A percentile compares a stretch with the other conserved stretches of the same genome.
Evolutionary conservation across 2,329 filamentous ascomycete genomes (phyloP).

Genomic region (Zymoseptoria pseudotritici): DNA sequence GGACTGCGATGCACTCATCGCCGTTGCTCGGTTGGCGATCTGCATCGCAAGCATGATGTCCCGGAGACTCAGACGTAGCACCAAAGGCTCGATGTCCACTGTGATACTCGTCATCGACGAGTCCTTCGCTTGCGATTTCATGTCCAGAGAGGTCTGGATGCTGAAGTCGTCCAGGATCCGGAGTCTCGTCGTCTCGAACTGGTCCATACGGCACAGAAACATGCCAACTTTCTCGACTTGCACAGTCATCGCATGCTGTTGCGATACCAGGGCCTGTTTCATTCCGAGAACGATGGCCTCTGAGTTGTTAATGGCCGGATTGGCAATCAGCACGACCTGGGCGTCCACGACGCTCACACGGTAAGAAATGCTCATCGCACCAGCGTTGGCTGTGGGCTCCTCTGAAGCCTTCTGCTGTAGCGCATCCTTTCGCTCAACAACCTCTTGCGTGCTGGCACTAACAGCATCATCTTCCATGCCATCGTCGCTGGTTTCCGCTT

Average conservation of each 20-base stretch:
- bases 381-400: conserved; percentile 24
- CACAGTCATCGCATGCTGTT: conserved; percentile 88
- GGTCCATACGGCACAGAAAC: conserved; percentile 98
- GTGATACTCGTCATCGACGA: conserved; percentile 68
- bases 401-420: conserved; percentile 17
- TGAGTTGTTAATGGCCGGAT: conserved; percentile 79
- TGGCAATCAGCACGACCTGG: conserved; percentile 92
- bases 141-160: conserved; percentile 80
- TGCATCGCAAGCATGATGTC: conserved; percentile 93
- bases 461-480: conserved; percentile 48
- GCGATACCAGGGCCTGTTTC: conserved; percentile 84
- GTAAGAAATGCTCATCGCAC: conserved; percentile 71
- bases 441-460: conserved; percentile 26
- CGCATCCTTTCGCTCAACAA: conserved; percentile 22
- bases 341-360: conserved; percentile 92
- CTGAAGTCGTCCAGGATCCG: conserved; percentile 97
- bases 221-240: conserved; percentile 93
- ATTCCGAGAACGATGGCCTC: conserved; percentile 94
- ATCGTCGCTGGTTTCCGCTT: conserved; percentile 46
- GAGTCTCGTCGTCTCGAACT: conserved; percentile 81
- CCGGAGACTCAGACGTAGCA: conserved; percentile 80
- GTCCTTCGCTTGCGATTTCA: conserved; percentile 51
- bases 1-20: conserved; percentile 57
- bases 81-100: conserved; percentile 81
- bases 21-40: conserved; percentile 83